Base-by-base conservation (phyloP, 2,329 filamentous ascomycete genomes). In the Xylaria sp. region DNA sequence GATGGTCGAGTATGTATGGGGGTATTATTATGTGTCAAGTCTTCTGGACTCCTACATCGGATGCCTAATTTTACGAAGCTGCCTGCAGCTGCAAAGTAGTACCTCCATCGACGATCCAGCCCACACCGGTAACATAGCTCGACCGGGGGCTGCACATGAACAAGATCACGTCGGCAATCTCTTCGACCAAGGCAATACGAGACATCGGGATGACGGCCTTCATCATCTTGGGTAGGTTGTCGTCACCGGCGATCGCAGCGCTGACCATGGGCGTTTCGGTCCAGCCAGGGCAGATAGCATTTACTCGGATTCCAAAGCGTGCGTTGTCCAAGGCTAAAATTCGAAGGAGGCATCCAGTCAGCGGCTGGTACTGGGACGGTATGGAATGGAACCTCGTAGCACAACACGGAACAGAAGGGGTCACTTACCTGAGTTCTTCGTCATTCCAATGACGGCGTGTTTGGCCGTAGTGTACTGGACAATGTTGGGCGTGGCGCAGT, bases 101-200 rank as follows among this genome's bases (percentile, higher is more conserved):
- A 3, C 59, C 59, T 10, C 62, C 59, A 35, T 63, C 62, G 4
- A 59, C 47, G 4, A 63, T 42, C 37, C 52, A 55, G 2, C 57
- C 54, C 11, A 54, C 54, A 2, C 59, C 62, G 2, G 62, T 63
- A 13, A 59, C 44, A 42, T 63, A 63, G 50, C 62, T 63, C 9
- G 62, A 59, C 18, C 52, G 18, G 3, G 59, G 54, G 30, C 59
- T 61, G 7, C 19, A 13, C 34, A 59, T 52, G 47, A 63, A 63
- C 39, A 63, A 7, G 5, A 61, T 46, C 1, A 50, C 52, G 19
- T 63, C 62, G 4, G 57, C 56, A 6, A 63, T 44, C 37, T 61
- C 59, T 19, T 58, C 57, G 2, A 49, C 11, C 9, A 30, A 50
- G 2, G 59, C 62, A 34, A 59, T 52, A 2, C 62, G 51, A 4